Conservation (phyloP, 23 red algal genomes). For the Gracilariopsis chorda region DNA sequence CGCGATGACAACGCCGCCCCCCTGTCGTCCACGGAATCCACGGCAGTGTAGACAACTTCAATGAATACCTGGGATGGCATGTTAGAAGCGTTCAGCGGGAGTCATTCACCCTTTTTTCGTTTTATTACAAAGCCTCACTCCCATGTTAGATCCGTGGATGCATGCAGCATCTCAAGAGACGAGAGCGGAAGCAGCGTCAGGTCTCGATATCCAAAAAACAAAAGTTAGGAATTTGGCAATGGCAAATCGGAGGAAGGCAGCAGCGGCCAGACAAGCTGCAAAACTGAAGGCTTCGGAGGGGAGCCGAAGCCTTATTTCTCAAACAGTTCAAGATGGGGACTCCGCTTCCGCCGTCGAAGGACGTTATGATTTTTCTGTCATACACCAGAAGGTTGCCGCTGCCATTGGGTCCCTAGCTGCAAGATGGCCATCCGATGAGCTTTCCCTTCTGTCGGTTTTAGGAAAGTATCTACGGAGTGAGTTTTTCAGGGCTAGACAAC, state of each 20-base stretch:
- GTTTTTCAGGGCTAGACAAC: slow-evolving; percentile 22
- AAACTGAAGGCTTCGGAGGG: slow-evolving; percentile 31
- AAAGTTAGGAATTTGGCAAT: slow-evolving; percentile 23
- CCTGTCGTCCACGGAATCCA: too few species aligned
- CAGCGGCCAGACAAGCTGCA: slow-evolving; percentile 42
- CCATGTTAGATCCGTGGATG: slow-evolving; percentile 45
- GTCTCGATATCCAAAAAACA: slow-evolving; percentile 22
- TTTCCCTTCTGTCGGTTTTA: background rate
- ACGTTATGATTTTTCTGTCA: slow-evolving; percentile 51
- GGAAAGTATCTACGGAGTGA: background rate
- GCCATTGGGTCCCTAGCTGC: slow-evolving; percentile 49
- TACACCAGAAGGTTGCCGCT: slow-evolving; percentile 56
- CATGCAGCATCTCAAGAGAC: slow-evolving; percentile 49
- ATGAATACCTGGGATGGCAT: slow-evolving; percentile 26
- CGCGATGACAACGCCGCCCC: too few species aligned
- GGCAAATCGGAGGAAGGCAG: slow-evolving; percentile 36
- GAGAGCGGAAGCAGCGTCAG: slow-evolving; percentile 45
- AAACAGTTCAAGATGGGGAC: slow-evolving; percentile 31
- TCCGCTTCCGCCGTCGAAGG: slow-evolving; percentile 51
- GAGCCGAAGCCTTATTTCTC: slow-evolving; percentile 13
- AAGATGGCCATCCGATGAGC: slow-evolving; percentile 38
- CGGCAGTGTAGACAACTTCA: background rate
- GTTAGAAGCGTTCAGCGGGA: background rate
- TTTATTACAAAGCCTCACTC: background rate
- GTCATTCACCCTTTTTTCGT: background rate